Base-by-base conservation (phyloP, 805 yeast species). In the Danielozyma ontarioensis region DNA sequence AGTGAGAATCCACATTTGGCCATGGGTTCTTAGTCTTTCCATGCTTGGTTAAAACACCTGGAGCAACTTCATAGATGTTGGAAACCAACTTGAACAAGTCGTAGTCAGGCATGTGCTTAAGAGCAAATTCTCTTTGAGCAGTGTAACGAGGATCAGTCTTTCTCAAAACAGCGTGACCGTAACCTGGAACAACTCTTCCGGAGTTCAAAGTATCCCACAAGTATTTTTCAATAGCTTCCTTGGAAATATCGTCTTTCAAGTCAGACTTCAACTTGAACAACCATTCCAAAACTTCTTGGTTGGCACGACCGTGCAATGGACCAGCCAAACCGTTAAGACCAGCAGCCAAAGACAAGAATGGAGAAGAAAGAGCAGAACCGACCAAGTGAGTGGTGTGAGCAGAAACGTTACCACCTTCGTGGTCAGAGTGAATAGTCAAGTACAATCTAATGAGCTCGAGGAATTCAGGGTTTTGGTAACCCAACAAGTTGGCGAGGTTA, bases 21-120 rank as follows among this genome's bases (percentile, higher is more conserved):
- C 72, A 80, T 43, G 93, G 93, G 69, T 83, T 83, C 70, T 81
- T 79, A 55, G 89, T 81, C 70, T 83, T 83, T 39, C 93, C 90
- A 63, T 83, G 90, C 63, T 78, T 63, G 44, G 74, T 77, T 51
- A 83, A 67, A 27, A 83, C 89, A 39, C 71, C 74, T 36, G 93
- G 90, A 22, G 88, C 90, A 40, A 83, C 72, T 49, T 76, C 70
- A 51, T 80, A 78, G 38, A 81, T 64, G 58, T 72, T 70, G 44
- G 75, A 67, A 46, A 83, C 89, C 49, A 83, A 69, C 57, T 74
- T 66, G 69, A 80, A 80, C 51, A 78, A 68, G 32, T 71, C 74
- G 57, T 82, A 82, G 51, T 74, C 66, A 34, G 76, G 70, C 65
- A 80, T 77, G 57, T 57, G 76, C 71, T 49, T 70, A 50, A 70